Conservation (phyloP, 805 yeast genomes). For the Starmerella sp. region DNA sequence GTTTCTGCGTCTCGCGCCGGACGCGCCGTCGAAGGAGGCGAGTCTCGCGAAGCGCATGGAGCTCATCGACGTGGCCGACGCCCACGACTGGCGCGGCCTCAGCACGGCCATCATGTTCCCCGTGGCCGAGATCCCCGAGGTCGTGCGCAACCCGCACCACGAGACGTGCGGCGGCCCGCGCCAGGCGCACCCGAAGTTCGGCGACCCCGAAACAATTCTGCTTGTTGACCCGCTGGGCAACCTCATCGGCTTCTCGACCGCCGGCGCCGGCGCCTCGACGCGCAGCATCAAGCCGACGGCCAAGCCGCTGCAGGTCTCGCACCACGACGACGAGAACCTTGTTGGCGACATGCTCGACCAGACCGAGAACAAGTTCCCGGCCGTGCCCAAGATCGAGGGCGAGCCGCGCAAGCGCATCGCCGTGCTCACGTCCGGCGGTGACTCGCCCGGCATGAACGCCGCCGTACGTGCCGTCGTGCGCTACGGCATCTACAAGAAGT, state of each 20-base stretch:
- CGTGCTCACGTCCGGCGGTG: conserved; percentile 98
- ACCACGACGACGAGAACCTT: conserved; percentile 4
- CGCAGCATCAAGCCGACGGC: conserved; percentile 4
- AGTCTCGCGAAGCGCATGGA: conserved; percentile 19
- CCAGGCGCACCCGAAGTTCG: conserved; percentile 47
- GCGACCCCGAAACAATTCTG: conserved; percentile 65
- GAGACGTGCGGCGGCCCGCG: conserved; percentile 25
- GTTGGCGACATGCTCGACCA: conserved; percentile 5
- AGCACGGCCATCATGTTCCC: conserved; percentile 39
- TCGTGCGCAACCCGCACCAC: conserved; percentile 26
- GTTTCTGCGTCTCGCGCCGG: conserved; percentile 23
- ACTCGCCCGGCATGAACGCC: conserved; percentile 97
- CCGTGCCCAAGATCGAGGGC: conserved; percentile 13
- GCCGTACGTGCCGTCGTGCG: conserved; percentile 92
- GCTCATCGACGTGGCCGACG: conserved; percentile 17
- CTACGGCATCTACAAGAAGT: conserved; percentile 73
- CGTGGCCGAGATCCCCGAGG: conserved; percentile 32
- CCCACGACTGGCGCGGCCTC: conserved; percentile 41
- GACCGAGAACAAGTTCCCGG: conserved; percentile 15
- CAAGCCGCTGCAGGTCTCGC: not conserved
- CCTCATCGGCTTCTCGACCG: conserved; percentile 62
- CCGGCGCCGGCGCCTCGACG: conserved; percentile 14
- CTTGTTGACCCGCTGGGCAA: conserved; percentile 76
- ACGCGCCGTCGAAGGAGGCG: conserved; percentile 23
- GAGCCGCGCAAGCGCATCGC: conserved; percentile 50